phyloP scores from a whole-genome alignment of 1,284 basidiomycete genomes.

The Rhodofomes roseus region DNA sequence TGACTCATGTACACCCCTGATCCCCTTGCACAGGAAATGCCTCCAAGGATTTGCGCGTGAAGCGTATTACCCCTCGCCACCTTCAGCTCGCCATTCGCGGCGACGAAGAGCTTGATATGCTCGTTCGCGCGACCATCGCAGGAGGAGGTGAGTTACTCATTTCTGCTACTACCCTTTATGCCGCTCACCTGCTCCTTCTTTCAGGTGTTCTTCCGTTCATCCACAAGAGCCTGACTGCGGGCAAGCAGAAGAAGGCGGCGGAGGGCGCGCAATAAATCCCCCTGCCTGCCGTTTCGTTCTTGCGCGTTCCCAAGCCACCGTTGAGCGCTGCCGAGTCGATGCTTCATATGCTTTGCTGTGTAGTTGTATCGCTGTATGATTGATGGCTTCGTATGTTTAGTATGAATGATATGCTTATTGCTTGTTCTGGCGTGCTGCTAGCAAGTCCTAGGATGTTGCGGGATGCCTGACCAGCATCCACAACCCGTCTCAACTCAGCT shows the following conservation, averaged over 20 bases:
- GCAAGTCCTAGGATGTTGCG: too few relatives aligned
- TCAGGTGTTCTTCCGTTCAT: conserved; percentile 92
- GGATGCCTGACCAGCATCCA: too few relatives aligned
- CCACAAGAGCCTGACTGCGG: conserved; percentile 77
- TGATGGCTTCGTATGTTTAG: neutral
- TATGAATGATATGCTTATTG: too few relatives aligned
- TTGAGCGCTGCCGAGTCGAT: too few relatives aligned
- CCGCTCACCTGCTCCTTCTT: neutral
- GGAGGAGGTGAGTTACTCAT: conserved; percentile 64
- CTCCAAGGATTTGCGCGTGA: conserved; percentile 93
- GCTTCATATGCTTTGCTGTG: too few relatives aligned
- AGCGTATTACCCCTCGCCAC: conserved; percentile 95
- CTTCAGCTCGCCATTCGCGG: conserved; percentile 93
- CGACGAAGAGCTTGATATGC: conserved; percentile 87
- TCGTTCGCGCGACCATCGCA: conserved; percentile 54
- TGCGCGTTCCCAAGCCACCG: too few relatives aligned
- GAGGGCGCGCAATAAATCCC: neutral
- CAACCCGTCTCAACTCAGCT: too few relatives aligned
- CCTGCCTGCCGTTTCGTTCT: too few relatives aligned
- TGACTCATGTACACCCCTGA: neutral
- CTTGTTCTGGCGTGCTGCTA: too few relatives aligned
- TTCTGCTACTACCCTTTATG: conserved; percentile 28
- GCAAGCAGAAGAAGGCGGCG: conserved; percentile 23
- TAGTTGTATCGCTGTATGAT: too few relatives aligned
- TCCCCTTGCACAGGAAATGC: conserved; percentile 73